Evolutionary conservation across 495 filamentous ascomycete species (phyloP), one percentile per base, ranked within the genome.

Genomic region (Chaetomium fimeti): DNA sequence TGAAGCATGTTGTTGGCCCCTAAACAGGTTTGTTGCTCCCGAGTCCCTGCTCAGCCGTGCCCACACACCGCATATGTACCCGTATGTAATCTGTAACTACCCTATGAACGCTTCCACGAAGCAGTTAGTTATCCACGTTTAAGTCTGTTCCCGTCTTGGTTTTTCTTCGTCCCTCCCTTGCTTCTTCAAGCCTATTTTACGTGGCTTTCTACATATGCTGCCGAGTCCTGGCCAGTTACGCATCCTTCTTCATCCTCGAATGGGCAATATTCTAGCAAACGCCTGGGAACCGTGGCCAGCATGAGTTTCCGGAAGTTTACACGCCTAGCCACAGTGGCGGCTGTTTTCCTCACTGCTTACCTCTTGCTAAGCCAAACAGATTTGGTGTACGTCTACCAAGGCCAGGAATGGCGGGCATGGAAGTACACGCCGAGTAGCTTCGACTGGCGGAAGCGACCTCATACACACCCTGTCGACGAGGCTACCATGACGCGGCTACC

Each of bases 381-480:
- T 49, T 22, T 55, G 3, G 15, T 62, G 2, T 47, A 47, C 47
- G 13, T 52, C 16, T 58, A 61, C 9, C 27, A 27, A 2, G 20
- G 38, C 36, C 20, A 24, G 40, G 20, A 29, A 25, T 54, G 40
- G 28, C 47, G 32, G 2, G 45, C 22, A 2, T 69, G 70, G 66
- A 65, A 64, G 28, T 81, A 74, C 49, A 67, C 72, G 6, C 72
- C 56, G 12, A 75, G 68, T 55, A 78, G 70, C 65, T 80, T 76
- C 63, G 73, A 82, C 73, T 82, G 80, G 80, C 73, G 72, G 51
- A 70, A 74, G 22, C 68, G 74, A 13, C 53, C 55, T 45, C 66
- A 68, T n/a, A 68, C 65, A 27, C 70, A 74, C 57, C 72, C 76
- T 1, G 72, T 79, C 42, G 66, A 71, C n/a, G 63, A 74, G 51